Conservation (phyloP, 208 protist species). For the Herpetomonas samuelpessoai region DNA sequence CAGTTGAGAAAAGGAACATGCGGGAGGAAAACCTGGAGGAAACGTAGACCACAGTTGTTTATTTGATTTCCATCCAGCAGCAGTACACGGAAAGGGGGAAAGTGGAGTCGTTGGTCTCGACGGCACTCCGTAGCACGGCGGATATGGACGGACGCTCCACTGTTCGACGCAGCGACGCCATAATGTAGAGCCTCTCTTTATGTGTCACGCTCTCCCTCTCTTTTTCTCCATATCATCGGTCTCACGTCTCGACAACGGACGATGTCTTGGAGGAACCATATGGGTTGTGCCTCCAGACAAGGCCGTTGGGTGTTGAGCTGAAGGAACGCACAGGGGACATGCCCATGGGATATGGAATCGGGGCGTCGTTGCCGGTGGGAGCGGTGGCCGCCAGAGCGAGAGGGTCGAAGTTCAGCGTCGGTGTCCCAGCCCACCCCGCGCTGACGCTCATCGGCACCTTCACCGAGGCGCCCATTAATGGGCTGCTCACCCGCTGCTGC, state of each 20-base stretch:
- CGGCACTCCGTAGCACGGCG: no score
- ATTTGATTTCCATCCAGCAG: no score
- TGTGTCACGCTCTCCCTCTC: no score
- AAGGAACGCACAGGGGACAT: constrained; percentile 58
- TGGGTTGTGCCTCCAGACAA: constrained; percentile 83
- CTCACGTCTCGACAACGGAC: constrained; percentile 68
- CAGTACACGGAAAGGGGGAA: no score
- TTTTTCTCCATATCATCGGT: no score
- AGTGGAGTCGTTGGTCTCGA: no score
- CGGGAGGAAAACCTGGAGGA: no score
- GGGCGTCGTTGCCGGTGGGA: constrained; percentile 18
- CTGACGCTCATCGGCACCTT: constrained; percentile 39
- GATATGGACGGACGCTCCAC: no score
- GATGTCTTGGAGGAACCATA: constrained; percentile 59
- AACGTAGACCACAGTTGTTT: no score
- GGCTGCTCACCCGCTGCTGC: neutral
- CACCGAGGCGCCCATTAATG: constrained; percentile 16
- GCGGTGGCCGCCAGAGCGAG: constrained; percentile 34
- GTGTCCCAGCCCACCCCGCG: constrained; percentile 24
- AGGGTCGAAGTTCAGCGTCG: constrained; percentile 36
- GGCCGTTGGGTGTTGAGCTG: constrained; percentile 53
- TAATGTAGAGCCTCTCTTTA: no score
- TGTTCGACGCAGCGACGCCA: no score
- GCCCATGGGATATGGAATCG: constrained; percentile 17
- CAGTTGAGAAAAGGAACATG: no score